A percentile compares a stretch with the other conserved stretches of the same genome.
phyloP scores from a whole-genome alignment of 2,329 filamentous ascomycete species.

The Metarhizium rileyi region DNA sequence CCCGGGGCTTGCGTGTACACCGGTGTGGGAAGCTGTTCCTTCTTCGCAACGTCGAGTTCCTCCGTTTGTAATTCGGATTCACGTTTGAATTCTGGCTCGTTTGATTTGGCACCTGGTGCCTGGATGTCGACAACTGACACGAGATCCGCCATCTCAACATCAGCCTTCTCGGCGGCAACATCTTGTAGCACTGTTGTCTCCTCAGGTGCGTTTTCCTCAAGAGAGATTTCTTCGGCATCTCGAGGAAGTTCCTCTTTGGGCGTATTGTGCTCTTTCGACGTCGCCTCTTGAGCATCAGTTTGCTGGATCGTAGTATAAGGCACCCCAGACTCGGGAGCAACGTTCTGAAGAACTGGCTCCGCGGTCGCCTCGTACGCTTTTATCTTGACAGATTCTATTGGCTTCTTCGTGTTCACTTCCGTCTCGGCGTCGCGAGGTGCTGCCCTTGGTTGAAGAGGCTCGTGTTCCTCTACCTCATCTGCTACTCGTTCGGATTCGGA shows the following conservation, averaged over 20 bases:
- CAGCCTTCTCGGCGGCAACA: neutral
- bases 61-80: neutral
- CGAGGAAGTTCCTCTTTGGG: neutral
- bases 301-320: neutral
- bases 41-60: neutral
- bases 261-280: neutral
- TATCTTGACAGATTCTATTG: neutral
- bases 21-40: neutral
- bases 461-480: neutral
- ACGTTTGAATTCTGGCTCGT: neutral
- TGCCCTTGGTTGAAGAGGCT: neutral
- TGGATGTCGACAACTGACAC: constrained; percentile 1
- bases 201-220: neutral
- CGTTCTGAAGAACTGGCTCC: neutral
- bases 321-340: neutral
- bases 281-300: neutral
- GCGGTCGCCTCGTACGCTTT: neutral
- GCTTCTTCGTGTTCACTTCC: neutral
- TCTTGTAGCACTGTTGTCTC: neutral
- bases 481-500: neutral
- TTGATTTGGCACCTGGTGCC: neutral
- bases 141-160: constrained; percentile 8
- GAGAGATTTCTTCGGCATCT: neutral
- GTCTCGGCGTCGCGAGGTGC: neutral
- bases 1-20: neutral